These are phyloP conservation scores for Kodamaea fukazawae DNA, from an alignment of 805 yeast species.

Conservation along the genomic window DNA sequence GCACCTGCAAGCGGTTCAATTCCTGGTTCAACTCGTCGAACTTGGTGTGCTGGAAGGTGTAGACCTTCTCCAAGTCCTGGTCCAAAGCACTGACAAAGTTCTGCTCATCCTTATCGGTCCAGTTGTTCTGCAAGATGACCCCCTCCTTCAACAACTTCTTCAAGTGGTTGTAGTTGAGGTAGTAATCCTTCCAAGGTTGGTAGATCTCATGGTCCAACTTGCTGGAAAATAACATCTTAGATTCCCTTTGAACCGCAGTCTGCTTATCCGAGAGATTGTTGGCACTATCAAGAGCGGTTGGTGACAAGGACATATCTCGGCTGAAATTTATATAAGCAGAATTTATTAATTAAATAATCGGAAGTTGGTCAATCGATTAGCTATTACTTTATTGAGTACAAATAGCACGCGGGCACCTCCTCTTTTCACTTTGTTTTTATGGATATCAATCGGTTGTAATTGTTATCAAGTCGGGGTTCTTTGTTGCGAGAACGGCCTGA, in stretches of 20 bases:
- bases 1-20: slow-evolving; percentile 61
- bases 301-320: slow-evolving; percentile 3
- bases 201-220: slow-evolving; percentile 78
- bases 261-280: not conserved
- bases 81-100: slow-evolving; percentile 66
- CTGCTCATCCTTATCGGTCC: slow-evolving; percentile 74
- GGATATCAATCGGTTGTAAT: too few relatives aligned
- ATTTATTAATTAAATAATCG: not conserved
- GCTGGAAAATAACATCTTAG: slow-evolving; percentile 78
- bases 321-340: slow-evolving; percentile 4
- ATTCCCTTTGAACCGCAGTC: slow-evolving; percentile 2
- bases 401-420: slow-evolving; percentile 4
- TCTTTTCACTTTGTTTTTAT: slow-evolving; percentile 4
- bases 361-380: not conserved
- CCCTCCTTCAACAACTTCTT: slow-evolving; percentile 71
- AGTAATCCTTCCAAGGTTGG: slow-evolving; percentile 82
- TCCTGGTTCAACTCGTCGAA: slow-evolving; percentile 66
- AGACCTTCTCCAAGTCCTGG: slow-evolving; percentile 71
- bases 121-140: slow-evolving; percentile 45
- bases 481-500: too few relatives aligned
- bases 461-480: too few relatives aligned
- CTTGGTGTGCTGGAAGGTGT: slow-evolving; percentile 63
- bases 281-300: slow-evolving; percentile 3
- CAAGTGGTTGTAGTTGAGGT: slow-evolving; percentile 62
- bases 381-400: not conserved